phyloP scores from a whole-genome alignment of 495 filamentous ascomycete genomes.

The Cercophora scortea region DNA sequence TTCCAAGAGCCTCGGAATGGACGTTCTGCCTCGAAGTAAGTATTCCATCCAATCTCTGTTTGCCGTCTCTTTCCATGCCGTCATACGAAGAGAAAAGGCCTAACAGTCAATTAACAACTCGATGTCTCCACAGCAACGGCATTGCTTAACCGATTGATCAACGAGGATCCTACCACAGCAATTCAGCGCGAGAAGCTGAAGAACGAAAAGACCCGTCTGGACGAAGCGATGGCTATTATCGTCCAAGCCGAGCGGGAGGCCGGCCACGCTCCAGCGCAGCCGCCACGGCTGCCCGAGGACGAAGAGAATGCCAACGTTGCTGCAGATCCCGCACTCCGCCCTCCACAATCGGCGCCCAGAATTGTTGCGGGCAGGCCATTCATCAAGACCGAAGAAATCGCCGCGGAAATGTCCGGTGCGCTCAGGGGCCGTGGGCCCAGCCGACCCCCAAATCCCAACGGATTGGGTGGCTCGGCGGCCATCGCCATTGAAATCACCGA shows the following conservation, averaged over 20 bases:
- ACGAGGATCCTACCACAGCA: slow-evolving; percentile 34
- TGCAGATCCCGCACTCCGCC: too few species aligned
- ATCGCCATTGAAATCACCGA: too few species aligned
- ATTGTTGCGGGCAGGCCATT: too few species aligned
- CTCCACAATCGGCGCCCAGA: too few species aligned
- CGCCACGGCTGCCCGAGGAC: neutral
- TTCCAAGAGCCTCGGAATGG: slow-evolving; percentile 32
- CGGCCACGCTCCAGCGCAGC: neutral
- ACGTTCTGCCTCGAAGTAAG: slow-evolving; percentile 11
- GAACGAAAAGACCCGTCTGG: slow-evolving; percentile 30
- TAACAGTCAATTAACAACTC: too few species aligned
- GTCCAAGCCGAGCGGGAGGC: slow-evolving; percentile 16
- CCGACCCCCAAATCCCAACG: too few species aligned
- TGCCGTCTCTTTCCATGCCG: neutral
- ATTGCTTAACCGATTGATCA: slow-evolving; percentile 33
- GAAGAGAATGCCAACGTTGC: too few species aligned
- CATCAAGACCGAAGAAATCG: too few species aligned
- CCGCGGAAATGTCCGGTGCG: too few species aligned
- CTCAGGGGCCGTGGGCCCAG: too few species aligned
- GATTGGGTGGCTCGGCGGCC: too few species aligned
- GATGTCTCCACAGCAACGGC: slow-evolving; percentile 4
- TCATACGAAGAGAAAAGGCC: too few species aligned
- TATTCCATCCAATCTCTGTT: neutral
- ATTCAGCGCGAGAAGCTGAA: slow-evolving; percentile 23
- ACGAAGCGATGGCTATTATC: slow-evolving; percentile 34